Conservation (phyloP, 1,284 basidiomycete genomes). For the Melampsora americana region DNA sequence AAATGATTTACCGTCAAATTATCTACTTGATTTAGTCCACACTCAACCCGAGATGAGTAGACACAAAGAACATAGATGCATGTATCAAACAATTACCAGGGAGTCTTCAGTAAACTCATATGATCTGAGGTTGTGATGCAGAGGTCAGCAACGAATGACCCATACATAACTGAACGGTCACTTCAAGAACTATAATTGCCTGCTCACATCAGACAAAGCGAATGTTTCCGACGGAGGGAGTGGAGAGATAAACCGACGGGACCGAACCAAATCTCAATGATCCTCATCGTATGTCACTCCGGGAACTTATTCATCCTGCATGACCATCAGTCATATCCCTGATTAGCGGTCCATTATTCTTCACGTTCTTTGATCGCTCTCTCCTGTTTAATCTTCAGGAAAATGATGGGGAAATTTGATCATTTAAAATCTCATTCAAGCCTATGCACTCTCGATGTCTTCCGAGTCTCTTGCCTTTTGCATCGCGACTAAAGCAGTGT, state of each 20-base stretch:
- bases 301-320: slow-evolving; percentile 3
- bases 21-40: too few species aligned
- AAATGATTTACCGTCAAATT: too few species aligned
- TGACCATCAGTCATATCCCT: not conserved
- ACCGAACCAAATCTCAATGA: not conserved
- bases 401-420: not conserved
- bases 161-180: too few species aligned
- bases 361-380: not conserved
- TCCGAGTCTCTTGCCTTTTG: not conserved
- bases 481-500: not conserved
- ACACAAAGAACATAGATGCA: too few species aligned
- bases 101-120: too few species aligned
- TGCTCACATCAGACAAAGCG: not conserved
- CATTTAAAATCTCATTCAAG: not conserved
- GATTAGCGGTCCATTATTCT: not conserved
- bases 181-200: too few species aligned
- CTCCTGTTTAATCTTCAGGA: too few species aligned
- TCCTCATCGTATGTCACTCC: not conserved
- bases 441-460: not conserved
- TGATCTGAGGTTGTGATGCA: too few species aligned
- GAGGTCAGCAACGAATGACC: too few species aligned
- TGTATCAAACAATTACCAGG: too few species aligned
- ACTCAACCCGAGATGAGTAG: too few species aligned
- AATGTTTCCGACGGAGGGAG: not conserved
- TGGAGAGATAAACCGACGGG: not conserved